A percentile compares a stretch with the other conserved stretches of the same genome.
phyloP scores from a whole-genome alignment of 139 green algal species.

The Chlamydomonas sphaeroides region DNA sequence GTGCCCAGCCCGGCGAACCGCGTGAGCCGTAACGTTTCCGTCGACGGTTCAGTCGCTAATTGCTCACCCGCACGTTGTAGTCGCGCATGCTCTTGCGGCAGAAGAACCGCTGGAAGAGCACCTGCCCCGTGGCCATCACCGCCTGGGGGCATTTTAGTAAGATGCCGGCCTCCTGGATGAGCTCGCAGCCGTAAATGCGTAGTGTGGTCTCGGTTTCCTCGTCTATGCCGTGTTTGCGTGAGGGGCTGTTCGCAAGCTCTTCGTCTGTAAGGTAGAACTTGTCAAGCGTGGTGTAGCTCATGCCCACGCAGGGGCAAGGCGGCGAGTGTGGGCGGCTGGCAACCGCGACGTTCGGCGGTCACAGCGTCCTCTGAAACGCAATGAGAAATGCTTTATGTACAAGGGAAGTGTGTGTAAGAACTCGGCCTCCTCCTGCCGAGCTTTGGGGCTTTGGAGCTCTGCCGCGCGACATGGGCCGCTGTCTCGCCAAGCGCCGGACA shows the following conservation, averaged over 20 bases:
- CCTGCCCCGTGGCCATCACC: slow-evolving; percentile 89
- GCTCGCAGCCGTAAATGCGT: slow-evolving; percentile 82
- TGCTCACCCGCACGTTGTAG: slow-evolving; percentile 86
- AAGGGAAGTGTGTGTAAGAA: too few relatives aligned
- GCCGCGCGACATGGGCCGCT: too few relatives aligned
- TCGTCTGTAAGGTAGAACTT: slow-evolving; percentile 90
- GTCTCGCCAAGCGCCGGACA: too few relatives aligned
- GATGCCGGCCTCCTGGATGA: slow-evolving; percentile 77
- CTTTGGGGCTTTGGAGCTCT: too few relatives aligned
- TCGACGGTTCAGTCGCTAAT: too few relatives aligned
- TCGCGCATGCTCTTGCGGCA: slow-evolving; percentile 87
- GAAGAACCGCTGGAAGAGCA: slow-evolving; percentile 95
- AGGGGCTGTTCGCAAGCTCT: slow-evolving; percentile 75
- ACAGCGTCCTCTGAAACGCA: too few relatives aligned
- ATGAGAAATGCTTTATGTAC: too few relatives aligned
- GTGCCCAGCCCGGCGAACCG: too few relatives aligned
- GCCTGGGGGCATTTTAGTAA: slow-evolving; percentile 83
- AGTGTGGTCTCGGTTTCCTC: slow-evolving; percentile 74
- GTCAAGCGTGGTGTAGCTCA: slow-evolving; percentile 66
- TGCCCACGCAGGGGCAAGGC: not conserved
- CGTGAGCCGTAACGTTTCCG: too few relatives aligned
- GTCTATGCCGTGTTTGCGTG: slow-evolving; percentile 77
- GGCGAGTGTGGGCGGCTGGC: too few relatives aligned
- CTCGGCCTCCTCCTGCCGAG: too few relatives aligned
- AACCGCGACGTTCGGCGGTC: too few relatives aligned